Evolutionary conservation across 345 rosid species (phyloP).

Genomic region (Psidium guajava): DNA sequence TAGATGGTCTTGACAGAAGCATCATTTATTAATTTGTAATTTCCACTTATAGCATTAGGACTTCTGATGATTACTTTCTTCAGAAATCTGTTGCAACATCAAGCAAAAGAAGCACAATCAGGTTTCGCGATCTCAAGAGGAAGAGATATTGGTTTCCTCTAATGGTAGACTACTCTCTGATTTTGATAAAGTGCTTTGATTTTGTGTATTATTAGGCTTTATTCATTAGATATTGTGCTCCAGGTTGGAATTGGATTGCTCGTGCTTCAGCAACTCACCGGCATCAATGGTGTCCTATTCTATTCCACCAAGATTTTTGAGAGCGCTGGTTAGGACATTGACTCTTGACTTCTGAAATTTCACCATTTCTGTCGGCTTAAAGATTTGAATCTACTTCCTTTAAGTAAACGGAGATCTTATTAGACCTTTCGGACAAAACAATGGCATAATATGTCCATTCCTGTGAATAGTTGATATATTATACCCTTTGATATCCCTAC

Average conservation of each 20-base stretch:
- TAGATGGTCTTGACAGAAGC: neutral
- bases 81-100: conserved; percentile 82
- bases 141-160: conserved; percentile 94
- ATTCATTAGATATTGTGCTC: neutral
- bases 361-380: neutral
- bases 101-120: conserved; percentile 56
- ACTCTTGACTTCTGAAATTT: neutral
- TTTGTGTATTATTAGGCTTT: neutral
- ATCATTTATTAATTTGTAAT: neutral
- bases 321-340: conserved; percentile 55
- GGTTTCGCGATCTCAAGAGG: conserved; percentile 74
- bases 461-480: neutral
- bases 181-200: neutral
- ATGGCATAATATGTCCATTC: neutral
- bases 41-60: neutral
- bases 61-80: conserved; percentile 1
- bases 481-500: neutral
- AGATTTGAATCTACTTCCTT: neutral
- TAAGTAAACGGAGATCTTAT: neutral
- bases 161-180: conserved; percentile 31
- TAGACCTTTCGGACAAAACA: neutral
- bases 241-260: conserved; percentile 89
- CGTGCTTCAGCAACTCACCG: conserved; percentile 81
- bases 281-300: conserved; percentile 90
- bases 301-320: conserved; percentile 76